Evolutionary conservation across 2,329 filamentous ascomycete genomes (phyloP), one percentile per base, ranked within the genome.

Genomic region (Colletotrichum viniferum): DNA sequence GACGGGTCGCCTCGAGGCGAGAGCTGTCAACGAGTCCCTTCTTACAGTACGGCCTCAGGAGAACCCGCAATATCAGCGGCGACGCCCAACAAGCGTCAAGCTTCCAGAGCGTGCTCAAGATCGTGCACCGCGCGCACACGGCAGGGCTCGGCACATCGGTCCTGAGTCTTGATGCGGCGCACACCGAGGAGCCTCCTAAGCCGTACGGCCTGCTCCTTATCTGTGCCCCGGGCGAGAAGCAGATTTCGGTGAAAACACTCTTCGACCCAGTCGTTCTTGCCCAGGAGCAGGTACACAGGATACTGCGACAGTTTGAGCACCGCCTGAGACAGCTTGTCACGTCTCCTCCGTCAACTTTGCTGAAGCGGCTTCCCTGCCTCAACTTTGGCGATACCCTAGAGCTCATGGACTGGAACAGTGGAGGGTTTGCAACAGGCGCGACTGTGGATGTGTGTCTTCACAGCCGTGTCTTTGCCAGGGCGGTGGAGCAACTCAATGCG

Each of bases 321-420:
- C 38, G 38, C 38, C 38, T 43, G 0, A 43, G 38, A 43, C 38
- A 43, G 18, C 38, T 43, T 1, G 38, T 43, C 38, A 43, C 38
- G 3, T 43, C 9, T 12, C 0, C 38, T 0, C 38, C 38, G 38
- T 43, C 9, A 43, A 43, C 38, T 0, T 2, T 2, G 38, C 18
- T 43, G 38, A 43, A 43, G 38, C 38, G 38, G 38, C 38, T 43
- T 5, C 18, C 38, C 9, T 43, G 38, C 18, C 38, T 43, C 0
- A 43, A 43, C 18, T 43, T 43, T 43, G 38, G 38, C 9, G 38
- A 43, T 4, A 43, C 38, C 1, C 3, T 43, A 4, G 38, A 43
- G 18, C 38, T 43, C 3, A 43, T n/a, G 38, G 38, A 43, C 18
- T 43, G 38, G 38, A 43, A 43, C 9, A 43, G 38, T 43, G 9